A percentile compares a stretch with the other conserved stretches of the same genome.
These are phyloP conservation scores for Ambrosia hybrid DNA, from an alignment of 140 eudicot genomes.

Conservation along the genomic window DNA sequence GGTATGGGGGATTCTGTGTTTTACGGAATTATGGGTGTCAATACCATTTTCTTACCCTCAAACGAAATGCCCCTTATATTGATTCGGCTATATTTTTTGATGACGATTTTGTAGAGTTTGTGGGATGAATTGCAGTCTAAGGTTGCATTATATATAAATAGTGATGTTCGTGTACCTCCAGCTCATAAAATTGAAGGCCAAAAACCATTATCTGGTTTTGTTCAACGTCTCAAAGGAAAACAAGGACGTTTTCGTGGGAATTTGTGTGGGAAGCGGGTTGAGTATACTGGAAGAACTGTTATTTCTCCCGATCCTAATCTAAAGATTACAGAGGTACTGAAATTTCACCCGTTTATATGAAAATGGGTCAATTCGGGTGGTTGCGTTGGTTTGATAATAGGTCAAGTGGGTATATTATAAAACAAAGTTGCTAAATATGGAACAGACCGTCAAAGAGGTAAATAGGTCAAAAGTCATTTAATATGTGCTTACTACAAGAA, in stretches of 20 bases:
- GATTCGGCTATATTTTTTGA: neutral
- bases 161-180: slow-evolving; percentile 69
- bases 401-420: neutral
- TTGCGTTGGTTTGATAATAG: neutral
- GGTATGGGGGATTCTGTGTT: too few species aligned
- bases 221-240: slow-evolving; percentile 90
- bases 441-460: too few species aligned
- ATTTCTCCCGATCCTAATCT: slow-evolving; percentile 95
- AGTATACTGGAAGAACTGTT: slow-evolving; percentile 94
- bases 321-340: slow-evolving; percentile 77
- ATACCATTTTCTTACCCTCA: too few species aligned
- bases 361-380: neutral
- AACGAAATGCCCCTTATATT: too few species aligned
- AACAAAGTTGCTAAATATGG: too few species aligned
- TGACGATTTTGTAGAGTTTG: slow-evolving; percentile 32
- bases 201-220: slow-evolving; percentile 68
- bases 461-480: too few species aligned
- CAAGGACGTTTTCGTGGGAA: slow-evolving; percentile 91
- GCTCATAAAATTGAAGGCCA: neutral
- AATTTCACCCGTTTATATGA: neutral
- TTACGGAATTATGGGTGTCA: too few species aligned
- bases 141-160: slow-evolving; percentile 78
- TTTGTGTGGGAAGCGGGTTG: slow-evolving; percentile 92
- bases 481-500: too few species aligned
- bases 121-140: slow-evolving; percentile 64